Conservation (phyloP, 345 rosid species). For the Citrus sinensis region DNA sequence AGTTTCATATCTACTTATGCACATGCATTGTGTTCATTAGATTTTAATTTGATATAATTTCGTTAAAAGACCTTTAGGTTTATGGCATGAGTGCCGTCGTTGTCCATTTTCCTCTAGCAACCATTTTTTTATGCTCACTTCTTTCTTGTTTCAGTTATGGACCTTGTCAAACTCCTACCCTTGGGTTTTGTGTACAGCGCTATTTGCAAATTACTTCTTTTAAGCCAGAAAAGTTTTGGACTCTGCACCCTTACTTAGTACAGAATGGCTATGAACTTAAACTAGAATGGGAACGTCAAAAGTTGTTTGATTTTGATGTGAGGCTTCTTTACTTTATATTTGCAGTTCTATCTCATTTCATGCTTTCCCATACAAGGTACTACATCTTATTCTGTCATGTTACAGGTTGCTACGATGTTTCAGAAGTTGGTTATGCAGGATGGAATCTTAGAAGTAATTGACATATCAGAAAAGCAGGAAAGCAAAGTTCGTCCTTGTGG, state of each 20-base stretch:
- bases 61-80: neutral
- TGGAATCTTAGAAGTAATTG: conserved; percentile 65
- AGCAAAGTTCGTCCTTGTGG: conserved; percentile 83
- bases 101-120: conserved; percentile 5
- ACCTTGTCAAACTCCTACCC: conserved; percentile 97
- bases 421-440: conserved; percentile 71
- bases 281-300: conserved; percentile 91
- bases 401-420: conserved; percentile 79
- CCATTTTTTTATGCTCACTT: conserved; percentile 7
- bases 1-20: neutral
- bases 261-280: conserved; percentile 75
- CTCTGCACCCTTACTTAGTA: conserved; percentile 53
- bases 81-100: neutral
- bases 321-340: conserved; percentile 27
- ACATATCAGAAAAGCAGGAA: conserved; percentile 75
- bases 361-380: neutral
- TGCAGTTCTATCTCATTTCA: neutral
- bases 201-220: conserved; percentile 86
- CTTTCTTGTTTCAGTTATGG: conserved; percentile 72
- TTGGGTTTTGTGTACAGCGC: conserved; percentile 94
- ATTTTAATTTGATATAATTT: neutral
- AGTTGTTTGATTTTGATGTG: conserved; percentile 85
- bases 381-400: conserved; percentile 12
- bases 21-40: neutral
- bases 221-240: conserved; percentile 88